These are phyloP conservation scores for Terana coerulea DNA, from an alignment of 768 basidiomycete genomes.

Conservation along the genomic window DNA sequence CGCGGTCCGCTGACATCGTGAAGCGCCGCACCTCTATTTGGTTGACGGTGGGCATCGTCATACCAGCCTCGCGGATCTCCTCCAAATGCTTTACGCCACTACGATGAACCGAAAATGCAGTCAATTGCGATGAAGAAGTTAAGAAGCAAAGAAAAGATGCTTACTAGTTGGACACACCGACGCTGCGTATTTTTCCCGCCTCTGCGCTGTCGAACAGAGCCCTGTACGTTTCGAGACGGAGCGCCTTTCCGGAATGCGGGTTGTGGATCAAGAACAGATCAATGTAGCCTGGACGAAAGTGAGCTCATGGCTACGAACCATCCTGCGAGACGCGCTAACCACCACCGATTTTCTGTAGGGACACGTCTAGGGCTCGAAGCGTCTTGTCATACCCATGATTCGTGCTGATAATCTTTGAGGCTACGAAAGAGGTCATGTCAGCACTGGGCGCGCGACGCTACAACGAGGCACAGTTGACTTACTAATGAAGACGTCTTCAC, in stretches of 20 bases:
- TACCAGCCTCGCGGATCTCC: constrained; percentile 61
- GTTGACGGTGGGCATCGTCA: constrained; percentile 68
- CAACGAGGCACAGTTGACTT: constrained; percentile 17
- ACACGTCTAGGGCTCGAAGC: constrained; percentile 55
- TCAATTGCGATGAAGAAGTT: too few relatives aligned
- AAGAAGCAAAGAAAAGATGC: constrained; percentile 11
- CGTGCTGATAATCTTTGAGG: constrained; percentile 63
- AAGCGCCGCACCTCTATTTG: constrained; percentile 63
- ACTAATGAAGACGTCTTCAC: constrained; percentile 72
- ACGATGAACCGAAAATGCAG: background rate
- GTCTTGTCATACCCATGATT: constrained; percentile 69
- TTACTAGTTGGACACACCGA: constrained; percentile 50
- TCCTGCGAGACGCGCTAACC: constrained; percentile 34
- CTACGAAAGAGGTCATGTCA: constrained; percentile 29
- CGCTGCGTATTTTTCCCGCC: constrained; percentile 34
- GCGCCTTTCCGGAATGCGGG: constrained; percentile 34
- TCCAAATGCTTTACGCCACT: constrained; percentile 73
- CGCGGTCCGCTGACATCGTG: background rate
- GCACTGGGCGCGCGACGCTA: background rate
- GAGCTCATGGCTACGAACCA: background rate
- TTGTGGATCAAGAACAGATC: constrained; percentile 48
- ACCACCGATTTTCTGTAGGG: constrained; percentile 53
- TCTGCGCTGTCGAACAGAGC: constrained; percentile 32
- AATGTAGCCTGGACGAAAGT: constrained; percentile 32
- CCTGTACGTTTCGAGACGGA: constrained; percentile 37